Base-by-base conservation (phyloP, 2,329 filamentous ascomycete species). In the Myriosclerotinia scirpicola region DNA sequence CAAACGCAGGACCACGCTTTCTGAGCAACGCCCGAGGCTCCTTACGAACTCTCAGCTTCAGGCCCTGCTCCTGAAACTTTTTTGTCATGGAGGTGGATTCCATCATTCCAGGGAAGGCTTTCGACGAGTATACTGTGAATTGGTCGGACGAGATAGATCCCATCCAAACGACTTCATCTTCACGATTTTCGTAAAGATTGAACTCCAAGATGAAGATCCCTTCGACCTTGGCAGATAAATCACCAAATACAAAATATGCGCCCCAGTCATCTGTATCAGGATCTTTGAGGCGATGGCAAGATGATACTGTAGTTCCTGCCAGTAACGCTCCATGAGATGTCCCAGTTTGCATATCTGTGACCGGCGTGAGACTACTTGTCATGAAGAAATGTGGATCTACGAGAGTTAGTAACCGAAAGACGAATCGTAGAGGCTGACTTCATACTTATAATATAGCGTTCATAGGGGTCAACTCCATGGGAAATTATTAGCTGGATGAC, bases 171-270 rank as follows among this genome's bases (percentile, higher is more conserved):
- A 67, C 71, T 15, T 70, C 66, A 9, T 68, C 60, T 52, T 79
- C 75, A 68, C 78, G 82, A 79, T 91, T 86, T 76, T 93, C 90
- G 77, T 90, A 93, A 17, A 96, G 82, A 59, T 86, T 89, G 76
- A 97, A 96, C 65, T 87, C 85, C 50, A 97, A 82, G 46, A 88
- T 83, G 75, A 88, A 94, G 26, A 81, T 82, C 40, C 93, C 93
- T 73, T 90, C 86, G 34, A 87, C 81, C 75, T 90, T 90, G 68
- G 94, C 87, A 0, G 91, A 95, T 30, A 97, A 81, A 77, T 97
- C 92, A 6, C 90, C 90, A 77, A 96, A 96, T n/a, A 96, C 89
- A 74, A 96, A 96, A 79, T 93, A 96, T 0, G 89, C 92, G 14
- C 90, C 90, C 77, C 95, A 91, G 80, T 81, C 82, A 74, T 93